Percentiles rank a stretch among this genome's conserved stretches.
phyloP scores from a whole-genome alignment of 2,329 filamentous ascomycete genomes.

The Diaporthe eres region DNA sequence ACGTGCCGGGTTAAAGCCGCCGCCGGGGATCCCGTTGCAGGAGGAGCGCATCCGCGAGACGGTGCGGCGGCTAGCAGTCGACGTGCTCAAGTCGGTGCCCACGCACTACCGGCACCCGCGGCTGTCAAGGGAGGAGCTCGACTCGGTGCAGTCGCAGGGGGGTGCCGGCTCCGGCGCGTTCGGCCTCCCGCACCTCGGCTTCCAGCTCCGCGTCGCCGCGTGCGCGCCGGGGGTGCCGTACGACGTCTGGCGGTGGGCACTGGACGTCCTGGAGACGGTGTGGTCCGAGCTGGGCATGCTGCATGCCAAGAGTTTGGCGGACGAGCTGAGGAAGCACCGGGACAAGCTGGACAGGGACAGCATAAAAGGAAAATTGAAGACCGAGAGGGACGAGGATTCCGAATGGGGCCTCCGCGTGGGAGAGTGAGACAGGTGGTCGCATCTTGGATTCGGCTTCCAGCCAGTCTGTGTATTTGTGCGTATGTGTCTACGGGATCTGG shows the following conservation, averaged over 20 bases:
- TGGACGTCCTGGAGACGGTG: constrained; percentile 61
- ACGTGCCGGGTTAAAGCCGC: constrained; percentile 47
- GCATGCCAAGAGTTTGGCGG: constrained; percentile 61
- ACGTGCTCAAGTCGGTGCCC: constrained; percentile 61
- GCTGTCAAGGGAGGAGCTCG: constrained; percentile 48
- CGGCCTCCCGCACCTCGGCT: constrained; percentile 63
- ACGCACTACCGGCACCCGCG: constrained; percentile 67
- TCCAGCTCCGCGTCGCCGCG: constrained; percentile 62
- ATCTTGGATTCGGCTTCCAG: not conserved
- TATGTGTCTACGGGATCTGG: constrained; percentile 2
- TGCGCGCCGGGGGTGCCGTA: constrained; percentile 61
- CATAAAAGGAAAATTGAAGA: constrained; percentile 40
- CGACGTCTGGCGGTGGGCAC: constrained; percentile 60
- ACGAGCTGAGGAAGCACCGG: constrained; percentile 48
- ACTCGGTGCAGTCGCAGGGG: constrained; percentile 52
- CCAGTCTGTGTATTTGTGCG: constrained; percentile 5
- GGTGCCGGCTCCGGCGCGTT: constrained; percentile 62
- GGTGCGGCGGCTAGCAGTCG: constrained; percentile 57
- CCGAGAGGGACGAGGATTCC: constrained; percentile 7
- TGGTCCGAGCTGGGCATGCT: constrained; percentile 67
- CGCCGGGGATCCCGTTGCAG: constrained; percentile 43
- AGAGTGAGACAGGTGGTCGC: not conserved
- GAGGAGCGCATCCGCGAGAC: constrained; percentile 51
- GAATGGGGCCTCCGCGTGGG: not conserved
- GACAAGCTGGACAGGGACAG: constrained; percentile 42